phyloP scores from a whole-genome alignment of 2,329 filamentous ascomycete genomes.

The Ophiocordyceps sinensis region DNA sequence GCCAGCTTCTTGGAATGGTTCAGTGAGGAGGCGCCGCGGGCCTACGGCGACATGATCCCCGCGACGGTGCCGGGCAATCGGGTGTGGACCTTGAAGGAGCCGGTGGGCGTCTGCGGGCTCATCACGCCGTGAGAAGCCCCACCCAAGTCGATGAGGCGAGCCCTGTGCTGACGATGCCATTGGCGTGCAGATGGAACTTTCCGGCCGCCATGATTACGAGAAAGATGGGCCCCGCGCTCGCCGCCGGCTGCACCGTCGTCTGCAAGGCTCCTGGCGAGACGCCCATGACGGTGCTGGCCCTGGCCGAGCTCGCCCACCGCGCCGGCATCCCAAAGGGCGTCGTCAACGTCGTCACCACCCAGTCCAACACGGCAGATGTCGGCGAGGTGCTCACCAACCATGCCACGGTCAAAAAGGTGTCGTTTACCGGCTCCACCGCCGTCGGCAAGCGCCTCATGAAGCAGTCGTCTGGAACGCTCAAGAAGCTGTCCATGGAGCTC shows the following conservation, averaged over 20 bases:
- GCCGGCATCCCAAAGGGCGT: conserved; percentile 86
- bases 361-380: conserved; percentile 66
- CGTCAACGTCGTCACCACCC: conserved; percentile 72
- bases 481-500: conserved; percentile 74
- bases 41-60: conserved; percentile 63
- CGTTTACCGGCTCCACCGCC: conserved; percentile 72
- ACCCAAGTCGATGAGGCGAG: neutral
- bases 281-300: conserved; percentile 74
- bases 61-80: conserved; percentile 57
- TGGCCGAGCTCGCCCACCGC: conserved; percentile 73
- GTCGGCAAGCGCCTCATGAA: conserved; percentile 73
- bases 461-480: conserved; percentile 71
- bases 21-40: conserved; percentile 59
- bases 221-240: conserved; percentile 61
- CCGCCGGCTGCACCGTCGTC: conserved; percentile 91
- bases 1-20: conserved; percentile 73
- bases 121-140: conserved; percentile 50
- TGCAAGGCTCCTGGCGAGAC: conserved; percentile 87
- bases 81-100: conserved; percentile 67
- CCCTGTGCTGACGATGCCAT: neutral
- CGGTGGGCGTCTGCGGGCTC: conserved; percentile 68
- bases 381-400: conserved; percentile 60
- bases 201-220: conserved; percentile 62
- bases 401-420: conserved; percentile 71
- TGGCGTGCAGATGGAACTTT: conserved; percentile 61